Conservation (phyloP, 192 early-diverging fungal species). For the Coemansia sp. region DNA sequence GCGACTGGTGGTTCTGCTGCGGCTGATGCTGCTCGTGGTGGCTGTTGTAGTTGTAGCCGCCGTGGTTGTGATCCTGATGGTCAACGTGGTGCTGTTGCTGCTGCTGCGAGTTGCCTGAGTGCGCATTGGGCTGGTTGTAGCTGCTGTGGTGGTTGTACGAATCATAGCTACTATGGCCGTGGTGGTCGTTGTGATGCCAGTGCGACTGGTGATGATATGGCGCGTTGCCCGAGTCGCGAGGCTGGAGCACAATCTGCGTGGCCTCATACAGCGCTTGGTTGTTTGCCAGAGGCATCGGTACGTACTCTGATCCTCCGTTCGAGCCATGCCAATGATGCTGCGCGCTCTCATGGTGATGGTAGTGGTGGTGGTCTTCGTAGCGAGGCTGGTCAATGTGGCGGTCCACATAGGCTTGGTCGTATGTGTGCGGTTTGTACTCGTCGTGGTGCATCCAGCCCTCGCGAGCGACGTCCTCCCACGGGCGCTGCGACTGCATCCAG, state of each 20-base stretch:
- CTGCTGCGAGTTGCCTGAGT: too few relatives aligned
- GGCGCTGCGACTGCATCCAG: conserved; percentile 58
- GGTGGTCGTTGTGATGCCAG: not conserved
- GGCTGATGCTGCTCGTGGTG: not conserved
- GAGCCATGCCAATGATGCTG: conserved; percentile 1
- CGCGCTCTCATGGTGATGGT: not conserved
- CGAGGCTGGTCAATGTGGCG: conserved; percentile 44
- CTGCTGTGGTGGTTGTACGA: too few relatives aligned
- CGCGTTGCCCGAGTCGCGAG: conserved; percentile 1
- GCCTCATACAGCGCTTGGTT: conserved; percentile 49
- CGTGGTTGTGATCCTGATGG: not conserved
- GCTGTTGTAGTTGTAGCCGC: not conserved
- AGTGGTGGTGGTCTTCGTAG: conserved; percentile 7
- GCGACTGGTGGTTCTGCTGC: conserved; percentile 14
- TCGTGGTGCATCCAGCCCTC: conserved; percentile 57
- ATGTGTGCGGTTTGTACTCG: conserved; percentile 49
- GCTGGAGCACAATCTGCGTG: conserved; percentile 50
- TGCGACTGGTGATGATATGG: not conserved
- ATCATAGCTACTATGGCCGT: not conserved
- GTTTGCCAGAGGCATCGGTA: conserved; percentile 24
- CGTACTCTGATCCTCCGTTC: conserved; percentile 5
- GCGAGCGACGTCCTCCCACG: conserved; percentile 62
- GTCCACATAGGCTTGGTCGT: conserved; percentile 59
- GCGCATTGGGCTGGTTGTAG: too few relatives aligned
- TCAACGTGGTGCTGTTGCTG: not conserved